phyloP scores from a whole-genome alignment of 768 basidiomycete genomes.

The Boletus rubescentipes region DNA sequence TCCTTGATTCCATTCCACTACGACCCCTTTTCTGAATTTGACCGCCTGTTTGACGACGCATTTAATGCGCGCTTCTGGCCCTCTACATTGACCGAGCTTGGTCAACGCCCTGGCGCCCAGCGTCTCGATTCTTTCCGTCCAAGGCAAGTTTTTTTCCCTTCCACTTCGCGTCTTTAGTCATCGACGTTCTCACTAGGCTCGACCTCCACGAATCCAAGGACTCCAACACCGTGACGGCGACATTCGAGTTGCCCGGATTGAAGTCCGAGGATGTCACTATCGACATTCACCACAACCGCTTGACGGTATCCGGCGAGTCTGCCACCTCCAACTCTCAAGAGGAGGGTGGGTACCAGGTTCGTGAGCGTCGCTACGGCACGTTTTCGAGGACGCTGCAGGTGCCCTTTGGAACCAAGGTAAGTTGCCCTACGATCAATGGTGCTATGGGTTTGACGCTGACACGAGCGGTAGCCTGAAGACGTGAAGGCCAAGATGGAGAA shows the following conservation, averaged over 20 bases:
- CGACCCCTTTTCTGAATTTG: background rate
- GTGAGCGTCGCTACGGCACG: slow-evolving; percentile 44
- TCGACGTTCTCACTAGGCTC: slow-evolving; percentile 28
- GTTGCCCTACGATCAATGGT: background rate
- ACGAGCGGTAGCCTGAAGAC: slow-evolving; percentile 34
- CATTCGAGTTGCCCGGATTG: slow-evolving; percentile 53
- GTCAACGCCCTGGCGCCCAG: background rate
- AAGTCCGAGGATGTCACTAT: slow-evolving; percentile 49
- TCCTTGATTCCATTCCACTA: slow-evolving; percentile 10
- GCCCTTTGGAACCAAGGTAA: slow-evolving; percentile 44
- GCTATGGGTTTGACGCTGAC: background rate
- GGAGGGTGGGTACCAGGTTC: slow-evolving; percentile 40
- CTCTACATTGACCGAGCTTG: background rate
- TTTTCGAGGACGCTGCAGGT: slow-evolving; percentile 45
- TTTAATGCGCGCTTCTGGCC: slow-evolving; percentile 7
- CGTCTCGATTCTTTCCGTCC: slow-evolving; percentile 13
- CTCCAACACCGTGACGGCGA: slow-evolving; percentile 45
- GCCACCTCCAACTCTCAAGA: slow-evolving; percentile 34
- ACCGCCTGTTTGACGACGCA: slow-evolving; percentile 1
- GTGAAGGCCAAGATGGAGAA: slow-evolving; percentile 47
- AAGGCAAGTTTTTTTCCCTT: slow-evolving; percentile 5
- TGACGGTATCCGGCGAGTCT: slow-evolving; percentile 49
- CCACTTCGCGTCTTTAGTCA: accelerated
- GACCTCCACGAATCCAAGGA: slow-evolving; percentile 45
- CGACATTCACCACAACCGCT: slow-evolving; percentile 40